phyloP scores from a whole-genome alignment of 768 basidiomycete species.

The Boletus insuetus region DNA sequence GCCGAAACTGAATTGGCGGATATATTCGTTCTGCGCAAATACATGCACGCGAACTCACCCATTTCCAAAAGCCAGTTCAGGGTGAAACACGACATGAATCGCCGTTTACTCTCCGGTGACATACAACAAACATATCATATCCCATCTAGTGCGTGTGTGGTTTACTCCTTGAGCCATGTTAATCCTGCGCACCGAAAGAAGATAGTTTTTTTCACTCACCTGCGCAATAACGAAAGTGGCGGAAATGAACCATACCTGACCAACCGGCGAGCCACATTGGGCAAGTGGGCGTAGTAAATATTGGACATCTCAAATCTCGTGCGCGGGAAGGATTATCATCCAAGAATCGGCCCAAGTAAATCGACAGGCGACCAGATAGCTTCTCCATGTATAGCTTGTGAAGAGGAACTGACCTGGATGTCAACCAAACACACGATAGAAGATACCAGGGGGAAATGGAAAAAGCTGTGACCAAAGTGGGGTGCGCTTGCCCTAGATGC shows the following conservation, averaged over 20 bases:
- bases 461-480: constrained; percentile 61
- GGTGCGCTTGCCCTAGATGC: constrained; percentile 60
- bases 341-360: constrained; percentile 66
- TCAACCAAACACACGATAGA: constrained; percentile 76
- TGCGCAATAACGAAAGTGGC: constrained; percentile 79
- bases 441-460: constrained; percentile 70
- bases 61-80: constrained; percentile 6
- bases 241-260: constrained; percentile 75
- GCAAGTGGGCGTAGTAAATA: background rate
- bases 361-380: constrained; percentile 80
- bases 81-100: constrained; percentile 6
- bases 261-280: constrained; percentile 11
- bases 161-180: constrained; percentile 9
- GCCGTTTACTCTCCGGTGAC: constrained; percentile 11
- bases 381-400: constrained; percentile 70
- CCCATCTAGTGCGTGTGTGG: constrained; percentile 19
- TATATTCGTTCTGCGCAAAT: constrained; percentile 59
- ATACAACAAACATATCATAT: constrained; percentile 25
- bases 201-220: constrained; percentile 27
- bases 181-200: constrained; percentile 2
- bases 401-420: constrained; percentile 79
- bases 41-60: background rate
- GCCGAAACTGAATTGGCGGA: constrained; percentile 82
- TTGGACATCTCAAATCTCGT: constrained; percentile 61
- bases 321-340: constrained; percentile 56